Evolutionary conservation across 1,139 yeast species (phyloP).

Genomic region (Pichia norvegensis): DNA sequence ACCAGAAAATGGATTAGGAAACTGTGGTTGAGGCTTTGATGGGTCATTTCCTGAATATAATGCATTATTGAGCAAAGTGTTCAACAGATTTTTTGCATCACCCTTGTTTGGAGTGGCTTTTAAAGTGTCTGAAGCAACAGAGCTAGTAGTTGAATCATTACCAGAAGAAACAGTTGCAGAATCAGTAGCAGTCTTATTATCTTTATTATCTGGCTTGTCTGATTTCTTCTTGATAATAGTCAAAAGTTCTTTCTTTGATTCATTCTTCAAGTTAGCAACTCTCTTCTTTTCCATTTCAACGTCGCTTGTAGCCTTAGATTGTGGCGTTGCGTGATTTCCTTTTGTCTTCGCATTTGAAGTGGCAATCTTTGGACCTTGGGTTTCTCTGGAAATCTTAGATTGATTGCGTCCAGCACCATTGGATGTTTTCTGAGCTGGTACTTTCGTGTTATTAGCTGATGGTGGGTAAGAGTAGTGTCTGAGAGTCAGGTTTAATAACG

Average conservation of each 20-base stretch:
- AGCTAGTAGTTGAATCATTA: background rate
- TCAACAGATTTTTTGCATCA: constrained; percentile 23
- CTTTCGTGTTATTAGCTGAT: too few species aligned
- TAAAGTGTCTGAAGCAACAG: too few species aligned
- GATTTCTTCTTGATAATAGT: constrained; percentile 1
- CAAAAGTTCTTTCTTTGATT: constrained; percentile 9
- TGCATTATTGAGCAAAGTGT: constrained; percentile 27
- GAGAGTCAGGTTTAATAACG: constrained; percentile 68
- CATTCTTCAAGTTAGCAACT: constrained; percentile 13
- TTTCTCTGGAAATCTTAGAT: background rate
- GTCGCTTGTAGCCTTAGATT: constrained; percentile 8
- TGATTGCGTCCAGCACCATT: background rate
- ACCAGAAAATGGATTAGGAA: background rate
- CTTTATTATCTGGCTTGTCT: background rate
- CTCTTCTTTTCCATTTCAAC: constrained; percentile 1
- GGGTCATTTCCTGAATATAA: constrained; percentile 28
- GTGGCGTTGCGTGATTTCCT: background rate
- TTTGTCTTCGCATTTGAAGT: background rate
- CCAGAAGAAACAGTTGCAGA: background rate
- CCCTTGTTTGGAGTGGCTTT: constrained; percentile 1
- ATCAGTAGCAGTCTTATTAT: background rate
- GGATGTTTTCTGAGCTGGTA: background rate
- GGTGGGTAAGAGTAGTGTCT: constrained; percentile 73
- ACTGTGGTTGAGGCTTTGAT: background rate
- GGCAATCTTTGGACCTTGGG: background rate